Conservation (phyloP, 495 filamentous ascomycete genomes). For the Rostrohypoxylon terebratum region DNA sequence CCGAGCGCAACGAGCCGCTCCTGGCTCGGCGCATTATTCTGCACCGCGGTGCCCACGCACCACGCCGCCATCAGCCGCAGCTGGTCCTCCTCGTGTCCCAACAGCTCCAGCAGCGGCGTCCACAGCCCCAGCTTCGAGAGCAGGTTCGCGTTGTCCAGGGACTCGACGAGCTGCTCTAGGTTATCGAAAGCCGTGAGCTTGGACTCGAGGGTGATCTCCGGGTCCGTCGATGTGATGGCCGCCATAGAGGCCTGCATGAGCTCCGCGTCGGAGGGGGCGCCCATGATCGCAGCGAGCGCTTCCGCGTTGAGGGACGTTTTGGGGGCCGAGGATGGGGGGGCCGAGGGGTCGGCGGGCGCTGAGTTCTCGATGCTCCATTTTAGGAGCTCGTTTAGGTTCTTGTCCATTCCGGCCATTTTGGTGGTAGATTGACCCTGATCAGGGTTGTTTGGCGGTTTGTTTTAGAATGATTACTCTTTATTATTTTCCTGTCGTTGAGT, state of each 20-base stretch:
- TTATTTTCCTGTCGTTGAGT: not conserved
- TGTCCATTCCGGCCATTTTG: slow-evolving; percentile 53
- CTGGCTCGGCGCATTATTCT: slow-evolving; percentile 90
- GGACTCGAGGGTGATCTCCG: slow-evolving; percentile 73
- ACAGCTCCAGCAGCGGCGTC: slow-evolving; percentile 77
- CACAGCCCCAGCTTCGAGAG: slow-evolving; percentile 81
- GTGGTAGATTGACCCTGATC: not conserved
- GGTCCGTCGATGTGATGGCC: slow-evolving; percentile 71
- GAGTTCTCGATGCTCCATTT: slow-evolving; percentile 95
- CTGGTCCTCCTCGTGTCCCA: slow-evolving; percentile 74
- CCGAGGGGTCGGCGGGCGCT: slow-evolving; percentile 55
- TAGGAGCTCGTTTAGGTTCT: slow-evolving; percentile 75
- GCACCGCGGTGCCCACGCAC: slow-evolving; percentile 93
- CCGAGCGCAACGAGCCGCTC: slow-evolving; percentile 78
- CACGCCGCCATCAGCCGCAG: slow-evolving; percentile 86
- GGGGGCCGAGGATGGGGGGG: slow-evolving; percentile 50
- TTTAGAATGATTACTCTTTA: not conserved
- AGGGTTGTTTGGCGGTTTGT: not conserved
- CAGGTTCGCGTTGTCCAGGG: slow-evolving; percentile 95
- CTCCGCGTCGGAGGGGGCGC: slow-evolving; percentile 85
- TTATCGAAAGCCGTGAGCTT: slow-evolving; percentile 94
- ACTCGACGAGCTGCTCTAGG: slow-evolving; percentile 91
- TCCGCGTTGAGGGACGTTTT: slow-evolving; percentile 67
- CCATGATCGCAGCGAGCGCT: slow-evolving; percentile 77
- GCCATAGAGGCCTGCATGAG: slow-evolving; percentile 87